Percentiles rank a stretch among this genome's conserved stretches.
Conservation (phyloP, 805 yeast genomes). For the Hanseniaspora singularis region DNA sequence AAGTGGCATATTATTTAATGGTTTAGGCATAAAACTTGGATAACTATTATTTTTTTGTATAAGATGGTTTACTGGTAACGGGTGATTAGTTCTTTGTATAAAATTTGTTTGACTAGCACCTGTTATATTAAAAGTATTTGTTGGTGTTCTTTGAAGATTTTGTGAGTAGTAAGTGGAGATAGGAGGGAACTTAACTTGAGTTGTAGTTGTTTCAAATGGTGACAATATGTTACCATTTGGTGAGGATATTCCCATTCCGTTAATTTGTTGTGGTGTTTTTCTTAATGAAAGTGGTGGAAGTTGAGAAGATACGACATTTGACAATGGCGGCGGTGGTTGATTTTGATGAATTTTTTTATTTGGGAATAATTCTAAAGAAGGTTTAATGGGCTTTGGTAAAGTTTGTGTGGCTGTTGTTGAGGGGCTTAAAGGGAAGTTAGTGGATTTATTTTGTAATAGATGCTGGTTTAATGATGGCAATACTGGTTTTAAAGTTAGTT, state of each 20-base stretch:
- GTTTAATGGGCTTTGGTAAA: slow-evolving; percentile 11
- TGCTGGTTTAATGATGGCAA: not conserved
- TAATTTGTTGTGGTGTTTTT: too few relatives aligned
- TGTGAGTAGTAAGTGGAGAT: not conserved
- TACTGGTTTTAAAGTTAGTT: not conserved
- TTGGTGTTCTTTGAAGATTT: not conserved
- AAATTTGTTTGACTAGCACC: not conserved
- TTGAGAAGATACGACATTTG: not conserved
- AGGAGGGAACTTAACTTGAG: not conserved
- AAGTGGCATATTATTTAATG: too few relatives aligned
- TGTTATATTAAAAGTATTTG: too few relatives aligned
- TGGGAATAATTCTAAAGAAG: slow-evolving; percentile 12
- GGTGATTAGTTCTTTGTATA: too few relatives aligned
- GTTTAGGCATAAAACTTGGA: too few relatives aligned
- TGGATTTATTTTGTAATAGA: not conserved
- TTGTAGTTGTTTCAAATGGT: not conserved
- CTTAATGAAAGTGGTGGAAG: slow-evolving; percentile 7
- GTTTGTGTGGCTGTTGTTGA: not conserved
- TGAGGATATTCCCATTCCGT: too few relatives aligned
- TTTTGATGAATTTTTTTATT: not conserved
- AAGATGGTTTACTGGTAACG: too few relatives aligned
- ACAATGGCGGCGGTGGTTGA: not conserved
- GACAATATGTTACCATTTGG: not conserved
- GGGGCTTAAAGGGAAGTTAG: too few relatives aligned
- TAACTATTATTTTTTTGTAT: too few relatives aligned